These are phyloP conservation scores for Alternaria viburni DNA, from an alignment of 2,329 filamentous ascomycete genomes.

Conservation along the genomic window DNA sequence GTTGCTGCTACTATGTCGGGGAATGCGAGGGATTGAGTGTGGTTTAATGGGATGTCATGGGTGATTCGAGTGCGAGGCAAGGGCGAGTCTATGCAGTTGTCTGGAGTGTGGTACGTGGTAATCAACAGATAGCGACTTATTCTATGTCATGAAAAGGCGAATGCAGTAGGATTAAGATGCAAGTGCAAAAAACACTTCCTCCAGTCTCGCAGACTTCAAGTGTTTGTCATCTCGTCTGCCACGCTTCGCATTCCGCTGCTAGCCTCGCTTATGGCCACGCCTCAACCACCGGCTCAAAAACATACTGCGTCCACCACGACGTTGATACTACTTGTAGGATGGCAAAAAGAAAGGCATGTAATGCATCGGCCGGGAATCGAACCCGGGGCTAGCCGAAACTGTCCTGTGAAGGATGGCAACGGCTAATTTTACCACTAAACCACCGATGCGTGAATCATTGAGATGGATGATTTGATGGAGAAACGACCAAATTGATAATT, in stretches of 20 bases:
- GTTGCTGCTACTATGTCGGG: slow-evolving; percentile 15
- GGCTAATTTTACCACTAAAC: slow-evolving; percentile 39
- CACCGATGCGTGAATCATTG: slow-evolving; percentile 21
- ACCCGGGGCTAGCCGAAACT: slow-evolving; percentile 33
- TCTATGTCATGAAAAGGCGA: neutral
- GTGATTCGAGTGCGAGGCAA: neutral
- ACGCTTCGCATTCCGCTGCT: neutral
- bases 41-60: neutral
- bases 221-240: neutral
- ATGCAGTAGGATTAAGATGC: neutral
- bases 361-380: slow-evolving; percentile 34
- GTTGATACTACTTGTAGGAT: neutral
- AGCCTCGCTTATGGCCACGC: neutral
- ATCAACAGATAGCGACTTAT: neutral
- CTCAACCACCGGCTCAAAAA: neutral
- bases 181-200: neutral
- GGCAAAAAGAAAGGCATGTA: slow-evolving; percentile 1
- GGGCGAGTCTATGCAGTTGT: neutral
- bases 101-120: too few relatives aligned
- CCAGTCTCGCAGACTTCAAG: neutral
- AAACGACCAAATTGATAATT: accelerated
- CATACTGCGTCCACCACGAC: neutral
- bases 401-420: slow-evolving; percentile 20
- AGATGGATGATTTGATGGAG: neutral
- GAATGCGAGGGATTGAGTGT: slow-evolving; percentile 2